Base-by-base conservation (phyloP, 805 yeast species). In the Nakazawaea siamensis region DNA sequence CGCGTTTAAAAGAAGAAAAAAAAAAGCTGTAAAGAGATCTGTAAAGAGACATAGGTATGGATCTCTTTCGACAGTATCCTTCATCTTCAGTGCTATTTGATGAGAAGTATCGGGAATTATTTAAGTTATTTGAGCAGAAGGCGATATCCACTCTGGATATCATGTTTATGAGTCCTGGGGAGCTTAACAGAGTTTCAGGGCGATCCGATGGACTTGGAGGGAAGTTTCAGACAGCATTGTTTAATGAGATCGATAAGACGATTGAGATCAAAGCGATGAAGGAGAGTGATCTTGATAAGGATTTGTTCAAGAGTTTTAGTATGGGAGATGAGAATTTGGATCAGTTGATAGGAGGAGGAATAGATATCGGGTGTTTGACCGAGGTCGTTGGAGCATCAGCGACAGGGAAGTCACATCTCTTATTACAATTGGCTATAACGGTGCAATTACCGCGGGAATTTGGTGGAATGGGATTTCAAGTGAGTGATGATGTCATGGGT, bases 371-470 rank as follows among this genome's bases (percentile, higher is more conserved):
- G 3, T 55, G 65, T 17, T 51, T 81, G 2, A 77, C 87, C 0
- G 97, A 88, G 57, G 51, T 90, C 3, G 77, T 76, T 45, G 97
- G 97, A 0, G 81, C 80, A 18, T 76, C 94, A 33, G 83, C 94
- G 0, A 69, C 82, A 1, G 97, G 96, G 0, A 90, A 90, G 49
- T 79, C 96, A 0, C 94, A 88, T 45, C 57, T 88, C 4, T 57
- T 82, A 18, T 66, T 79, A 60, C 90, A 80, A 43, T 47, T 87
- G 34, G 64, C 81, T 2, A 58, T 76, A 3, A 58, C 76, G 2
- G 73, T 78, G 10, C 86, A 79, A 43, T 45, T 70, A 8, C 68
- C 78, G 0, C 30, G 18, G 9, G 57, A 52, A 13, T 43, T 56
- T 24, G 76, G 76, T 4, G 82, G 83, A 0, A 40, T 72, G 7